Evolutionary conservation across 352 stramenopile genomes (phyloP).

Genomic region (Phytophthora syringae): DNA sequence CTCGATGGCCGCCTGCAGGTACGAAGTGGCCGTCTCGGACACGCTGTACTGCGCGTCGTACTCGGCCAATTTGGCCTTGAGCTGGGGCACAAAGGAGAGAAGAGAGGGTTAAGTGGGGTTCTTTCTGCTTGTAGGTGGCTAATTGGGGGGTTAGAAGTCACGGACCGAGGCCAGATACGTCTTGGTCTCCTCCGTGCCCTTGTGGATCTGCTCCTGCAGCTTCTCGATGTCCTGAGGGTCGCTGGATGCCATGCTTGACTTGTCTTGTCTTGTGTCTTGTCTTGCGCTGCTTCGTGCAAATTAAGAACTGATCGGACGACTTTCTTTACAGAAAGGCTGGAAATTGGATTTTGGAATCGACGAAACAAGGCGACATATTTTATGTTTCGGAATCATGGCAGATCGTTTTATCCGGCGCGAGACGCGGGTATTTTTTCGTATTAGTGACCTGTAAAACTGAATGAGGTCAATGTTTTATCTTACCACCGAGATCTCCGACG

Average conservation of each 20-base stretch:
- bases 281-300: background rate
- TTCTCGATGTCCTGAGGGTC: slow-evolving; percentile 56
- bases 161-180: slow-evolving; percentile 65
- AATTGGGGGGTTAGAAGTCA: background rate
- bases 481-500: too few species aligned
- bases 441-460: too few species aligned
- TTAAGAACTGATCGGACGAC: slow-evolving; percentile 11
- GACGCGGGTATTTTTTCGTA: too few species aligned
- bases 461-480: too few species aligned
- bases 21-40: slow-evolving; percentile 70
- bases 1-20: slow-evolving; percentile 71
- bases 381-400: background rate
- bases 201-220: slow-evolving; percentile 73
- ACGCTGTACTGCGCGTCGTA: slow-evolving; percentile 81
- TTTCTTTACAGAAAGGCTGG: background rate
- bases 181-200: slow-evolving; percentile 78
- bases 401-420: slow-evolving; percentile 7
- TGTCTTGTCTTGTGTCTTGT: background rate
- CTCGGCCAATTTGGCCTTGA: slow-evolving; percentile 57
- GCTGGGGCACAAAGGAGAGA: slow-evolving; percentile 21
- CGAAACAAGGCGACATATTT: slow-evolving; percentile 7
- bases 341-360: slow-evolving; percentile 12
- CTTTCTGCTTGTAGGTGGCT: too few species aligned
- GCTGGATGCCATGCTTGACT: slow-evolving; percentile 20
- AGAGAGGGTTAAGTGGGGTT: too few species aligned